A percentile compares a stretch with the other conserved stretches of the same genome.
phyloP scores from a whole-genome alignment of 1,284 basidiomycete species.

The Cronartium ribicola region DNA sequence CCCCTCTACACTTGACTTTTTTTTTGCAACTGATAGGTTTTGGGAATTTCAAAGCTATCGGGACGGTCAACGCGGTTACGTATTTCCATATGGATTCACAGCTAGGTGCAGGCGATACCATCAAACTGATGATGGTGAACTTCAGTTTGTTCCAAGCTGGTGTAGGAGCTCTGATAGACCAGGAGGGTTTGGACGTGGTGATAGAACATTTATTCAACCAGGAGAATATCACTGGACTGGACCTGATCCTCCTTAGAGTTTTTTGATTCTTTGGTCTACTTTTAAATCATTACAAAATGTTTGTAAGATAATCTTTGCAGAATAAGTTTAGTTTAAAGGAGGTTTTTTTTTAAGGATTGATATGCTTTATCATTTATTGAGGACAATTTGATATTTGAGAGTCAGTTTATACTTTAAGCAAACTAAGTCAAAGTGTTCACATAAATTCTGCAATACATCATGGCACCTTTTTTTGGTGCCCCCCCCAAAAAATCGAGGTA shows the following conservation, averaged over 20 bases:
- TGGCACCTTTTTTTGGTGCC: too few relatives aligned
- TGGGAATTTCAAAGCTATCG: background rate
- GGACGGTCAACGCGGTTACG: background rate
- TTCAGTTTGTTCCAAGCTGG: background rate
- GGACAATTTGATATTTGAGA: too few relatives aligned
- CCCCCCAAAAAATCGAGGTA: too few relatives aligned
- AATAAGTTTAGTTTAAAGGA: too few relatives aligned
- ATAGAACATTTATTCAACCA: background rate
- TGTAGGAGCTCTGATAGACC: background rate
- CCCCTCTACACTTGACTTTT: background rate
- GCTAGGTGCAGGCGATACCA: background rate
- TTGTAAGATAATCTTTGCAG: too few relatives aligned
- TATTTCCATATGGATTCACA: background rate
- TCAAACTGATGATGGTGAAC: background rate
- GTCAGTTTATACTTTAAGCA: too few relatives aligned
- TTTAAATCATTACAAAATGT: too few relatives aligned
- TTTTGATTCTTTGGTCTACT: background rate
- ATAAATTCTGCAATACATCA: too few relatives aligned
- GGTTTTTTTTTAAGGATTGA: too few relatives aligned
- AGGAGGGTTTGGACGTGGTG: background rate
- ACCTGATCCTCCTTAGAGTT: background rate
- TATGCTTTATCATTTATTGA: too few relatives aligned
- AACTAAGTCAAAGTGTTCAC: too few relatives aligned
- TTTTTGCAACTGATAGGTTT: background rate
- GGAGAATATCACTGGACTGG: constrained; percentile 3